Evolutionary conservation across 2,329 filamentous ascomycete species (phyloP).

Genomic region (Arthrocladium fulminans): DNA sequence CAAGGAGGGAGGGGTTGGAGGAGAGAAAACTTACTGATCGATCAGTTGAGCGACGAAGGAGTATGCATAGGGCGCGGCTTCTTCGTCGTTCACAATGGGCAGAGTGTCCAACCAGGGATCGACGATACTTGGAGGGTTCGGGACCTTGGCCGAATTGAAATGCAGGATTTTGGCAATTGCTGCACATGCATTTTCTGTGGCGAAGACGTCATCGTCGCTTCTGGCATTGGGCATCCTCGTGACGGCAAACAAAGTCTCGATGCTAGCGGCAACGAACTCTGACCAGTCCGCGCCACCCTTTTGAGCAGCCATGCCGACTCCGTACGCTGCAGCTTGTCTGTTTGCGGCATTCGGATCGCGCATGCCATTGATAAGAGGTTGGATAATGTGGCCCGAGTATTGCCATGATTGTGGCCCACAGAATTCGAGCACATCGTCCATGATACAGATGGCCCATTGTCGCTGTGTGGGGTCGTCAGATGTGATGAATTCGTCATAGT

Average conservation of each 20-base stretch:
- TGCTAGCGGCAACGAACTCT: constrained; percentile 69
- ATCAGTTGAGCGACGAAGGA: constrained; percentile 85
- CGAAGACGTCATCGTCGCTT: constrained; percentile 88
- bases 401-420: constrained; percentile 81
- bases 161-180: constrained; percentile 95
- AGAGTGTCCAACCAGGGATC: constrained; percentile 84
- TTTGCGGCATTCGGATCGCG: constrained; percentile 80
- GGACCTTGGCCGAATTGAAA: constrained; percentile 70
- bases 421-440: constrained; percentile 97
- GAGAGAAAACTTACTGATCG: constrained; percentile 64
- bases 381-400: constrained; percentile 77
- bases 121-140: constrained; percentile 65
- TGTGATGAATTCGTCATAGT: constrained; percentile 76
- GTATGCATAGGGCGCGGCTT: constrained; percentile 93
- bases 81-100: constrained; percentile 88
- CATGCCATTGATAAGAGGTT: constrained; percentile 79
- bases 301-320: constrained; percentile 89
- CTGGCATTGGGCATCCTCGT: constrained; percentile 73
- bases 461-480: constrained; percentile 79
- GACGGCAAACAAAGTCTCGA: constrained; percentile 77
- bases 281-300: constrained; percentile 82
- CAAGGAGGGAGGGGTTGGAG: background rate
- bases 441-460: constrained; percentile 98
- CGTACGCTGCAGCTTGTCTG: constrained; percentile 90
- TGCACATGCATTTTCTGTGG: constrained; percentile 93